phyloP scores from a whole-genome alignment of 768 basidiomycete species.

The Hortiboletus campestris region DNA sequence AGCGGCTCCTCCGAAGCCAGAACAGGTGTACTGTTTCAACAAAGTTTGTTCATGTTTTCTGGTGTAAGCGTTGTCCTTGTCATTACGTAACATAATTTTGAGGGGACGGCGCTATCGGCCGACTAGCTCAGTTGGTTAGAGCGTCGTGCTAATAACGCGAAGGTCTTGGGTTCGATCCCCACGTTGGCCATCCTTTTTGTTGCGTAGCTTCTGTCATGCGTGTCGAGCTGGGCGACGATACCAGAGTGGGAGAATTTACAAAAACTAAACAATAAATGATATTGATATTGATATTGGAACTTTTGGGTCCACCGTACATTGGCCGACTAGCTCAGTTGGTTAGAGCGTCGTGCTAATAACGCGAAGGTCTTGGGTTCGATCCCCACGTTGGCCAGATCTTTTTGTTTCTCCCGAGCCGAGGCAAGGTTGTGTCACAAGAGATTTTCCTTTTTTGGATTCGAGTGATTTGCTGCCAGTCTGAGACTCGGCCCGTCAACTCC shows the following conservation, averaged over 20 bases:
- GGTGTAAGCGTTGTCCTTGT: no score
- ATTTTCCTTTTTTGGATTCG: constrained; percentile 13
- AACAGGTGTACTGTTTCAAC: no score
- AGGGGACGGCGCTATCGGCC: constrained; percentile 3
- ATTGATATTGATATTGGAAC: no score
- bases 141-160: constrained; percentile 36
- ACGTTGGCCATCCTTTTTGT: constrained; percentile 50
- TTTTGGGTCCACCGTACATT: no score
- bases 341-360: constrained; percentile 36
- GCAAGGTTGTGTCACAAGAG: no score
- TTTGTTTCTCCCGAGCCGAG: background rate
- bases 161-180: constrained; percentile 79
- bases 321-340: constrained; percentile 36
- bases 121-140: constrained; percentile 36
- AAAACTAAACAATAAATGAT: no score
- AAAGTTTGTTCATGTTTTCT: no score
- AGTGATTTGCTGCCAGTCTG: constrained; percentile 21
- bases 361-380: constrained; percentile 70
- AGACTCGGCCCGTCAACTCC: constrained; percentile 21
- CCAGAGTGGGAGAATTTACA: no score
- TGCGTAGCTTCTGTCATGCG: no score
- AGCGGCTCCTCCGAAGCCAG: no score
- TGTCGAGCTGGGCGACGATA: no score
- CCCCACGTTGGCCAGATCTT: constrained; percentile 64
- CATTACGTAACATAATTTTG: no score